Conservation (phyloP, 1,139 yeast species). For the Candida sanyaensis region DNA sequence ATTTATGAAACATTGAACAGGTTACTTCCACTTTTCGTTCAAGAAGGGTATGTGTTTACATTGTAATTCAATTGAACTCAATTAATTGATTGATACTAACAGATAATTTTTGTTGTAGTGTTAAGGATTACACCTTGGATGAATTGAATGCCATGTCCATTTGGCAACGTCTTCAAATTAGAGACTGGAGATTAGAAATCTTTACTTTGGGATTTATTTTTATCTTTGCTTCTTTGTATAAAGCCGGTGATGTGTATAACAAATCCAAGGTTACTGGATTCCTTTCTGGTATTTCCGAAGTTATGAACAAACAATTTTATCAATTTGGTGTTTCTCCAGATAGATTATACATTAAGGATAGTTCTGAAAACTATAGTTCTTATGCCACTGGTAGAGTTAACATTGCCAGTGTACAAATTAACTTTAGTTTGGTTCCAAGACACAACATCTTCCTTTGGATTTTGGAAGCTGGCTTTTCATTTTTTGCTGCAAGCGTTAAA, state of each 20-base stretch:
- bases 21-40: constrained; percentile 12
- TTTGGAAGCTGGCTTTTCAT: constrained; percentile 57
- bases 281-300: constrained; percentile 45
- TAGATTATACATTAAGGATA: constrained; percentile 61
- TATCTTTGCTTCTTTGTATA: constrained; percentile 47
- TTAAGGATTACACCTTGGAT: constrained; percentile 38
- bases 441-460: constrained; percentile 72
- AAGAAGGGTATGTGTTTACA: constrained; percentile 10
- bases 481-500: constrained; percentile 49
- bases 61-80: background rate
- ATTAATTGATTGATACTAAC: constrained; percentile 7
- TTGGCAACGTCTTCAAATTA: constrained; percentile 48
- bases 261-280: constrained; percentile 51
- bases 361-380: constrained; percentile 67
- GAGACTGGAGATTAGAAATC: constrained; percentile 79
- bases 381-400: constrained; percentile 91
- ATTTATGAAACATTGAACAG: constrained; percentile 14
- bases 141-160: constrained; percentile 54
- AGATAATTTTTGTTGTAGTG: constrained; percentile 1
- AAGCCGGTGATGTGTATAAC: constrained; percentile 63
- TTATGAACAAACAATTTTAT: constrained; percentile 66
- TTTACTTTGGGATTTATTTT: constrained; percentile 54
- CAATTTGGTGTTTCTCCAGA: constrained; percentile 73
- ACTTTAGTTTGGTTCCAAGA: constrained; percentile 72
- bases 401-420: constrained; percentile 62